Evolutionary conservation across 2,329 filamentous ascomycete species (phyloP), one percentile per base, ranked within the genome.

Genomic region (Pestalotiopsis sp.): DNA sequence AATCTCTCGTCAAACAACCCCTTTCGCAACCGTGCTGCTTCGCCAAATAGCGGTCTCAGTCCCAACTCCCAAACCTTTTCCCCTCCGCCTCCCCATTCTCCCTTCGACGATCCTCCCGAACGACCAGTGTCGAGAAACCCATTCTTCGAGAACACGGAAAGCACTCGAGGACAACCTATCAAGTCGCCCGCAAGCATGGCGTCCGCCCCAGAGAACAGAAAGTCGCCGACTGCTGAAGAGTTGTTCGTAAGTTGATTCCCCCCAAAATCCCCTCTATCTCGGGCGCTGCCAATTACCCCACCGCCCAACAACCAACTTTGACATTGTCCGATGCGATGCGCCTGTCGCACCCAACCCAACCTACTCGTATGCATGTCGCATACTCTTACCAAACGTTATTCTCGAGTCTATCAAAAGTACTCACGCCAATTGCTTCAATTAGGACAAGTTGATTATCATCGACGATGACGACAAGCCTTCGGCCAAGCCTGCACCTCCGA

Each of bases 1-100:
- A 91, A 90, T 80, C 87, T 94, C 76, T 90, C 91, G 80, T 94
- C 92, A 79, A 94, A 94, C 86, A 95, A 95, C 78, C 92, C 92
- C 71, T 95, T 89, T 76, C 91, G 92, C 83, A 93, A 93, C 80
- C 89, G 91, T 76, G 89, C 90, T 72, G 84, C 85, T 49, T 93
- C 91, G 72, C 91, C 88, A 77, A 67, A 67, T 67, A 77, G 70
- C 72, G 75, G 77, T 75, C 31, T 67, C 41, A 67, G 67, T 36
- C 56, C 69, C 31, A 41, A 59, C 49, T 36, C 36, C 62, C 62
- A 17, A 66, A 60, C 59, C 58, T 83, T 75, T 72, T 77, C 75
- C 76, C 77, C 74, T 80, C 81, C 79, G 23, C 74, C 75, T 70
- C 83, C 82, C 73, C 80, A 80, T 71, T 91, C 87, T 72, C 90